Base-by-base conservation (phyloP, 495 filamentous ascomycete genomes). In the Aspergillus nidulans region DNA sequence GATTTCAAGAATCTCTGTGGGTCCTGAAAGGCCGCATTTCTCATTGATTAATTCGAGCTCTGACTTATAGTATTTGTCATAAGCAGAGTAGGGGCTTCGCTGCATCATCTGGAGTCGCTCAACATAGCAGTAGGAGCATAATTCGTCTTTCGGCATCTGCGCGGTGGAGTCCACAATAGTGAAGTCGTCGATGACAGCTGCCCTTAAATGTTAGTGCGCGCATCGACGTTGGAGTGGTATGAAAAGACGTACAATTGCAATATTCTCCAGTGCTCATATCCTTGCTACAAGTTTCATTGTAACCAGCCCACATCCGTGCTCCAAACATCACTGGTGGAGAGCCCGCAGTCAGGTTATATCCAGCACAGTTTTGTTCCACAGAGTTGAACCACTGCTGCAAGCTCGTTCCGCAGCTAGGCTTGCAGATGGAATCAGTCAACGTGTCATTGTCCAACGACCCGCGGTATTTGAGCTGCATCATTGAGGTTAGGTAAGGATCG, bases 311-410 rank as follows among this genome's bases (percentile, higher is more conserved):
- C 2, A 46, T 7, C 1, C 1, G 4, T 1, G 13, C 43, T 3
- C 43, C 43, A 1, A 30, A 6, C 4, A 1, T 15, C 3, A 3
- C 15, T 1, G 43, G 43, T 9, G 20, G 12, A 2, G 10, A 10
- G 4, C 23, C 42, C 15, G 26, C 23, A 4, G 4, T 45, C 9
- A 25, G 42, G 20, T 16, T 21, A n/a, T n/a, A n/a, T n/a, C n/a
- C n/a, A 1, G 3, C 42, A 25, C 42, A 45, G 21, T 26, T 45
- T 15, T 25, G 24, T 9, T 16, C 18, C 9, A 57, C 55, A 13
- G 46, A 40, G 9, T 57, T 21, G 26, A 40, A 57, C 40, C 41
- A 57, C 15, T 19, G 28, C 19, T 46, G 20, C 1, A 57, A 28
- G 9, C 18, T 39, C 0, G 23, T 1, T 0, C 49, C 49, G 26